phyloP scores from a whole-genome alignment of 208 protist genomes.

The Tritrichomonas musculus region DNA sequence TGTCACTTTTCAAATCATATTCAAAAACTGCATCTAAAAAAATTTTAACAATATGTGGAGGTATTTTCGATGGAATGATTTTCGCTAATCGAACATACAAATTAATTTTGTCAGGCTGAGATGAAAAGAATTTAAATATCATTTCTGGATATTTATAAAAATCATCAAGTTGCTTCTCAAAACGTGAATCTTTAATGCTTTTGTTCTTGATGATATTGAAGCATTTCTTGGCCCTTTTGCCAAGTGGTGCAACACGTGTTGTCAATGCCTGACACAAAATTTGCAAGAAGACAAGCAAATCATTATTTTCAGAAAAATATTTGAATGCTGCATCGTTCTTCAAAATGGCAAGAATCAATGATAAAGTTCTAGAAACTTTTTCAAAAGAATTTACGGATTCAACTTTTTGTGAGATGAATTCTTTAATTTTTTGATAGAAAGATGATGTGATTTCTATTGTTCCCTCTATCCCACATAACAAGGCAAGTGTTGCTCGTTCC shows the following conservation, averaged over 20 bases:
- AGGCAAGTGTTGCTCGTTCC: neutral
- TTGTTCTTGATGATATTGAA: neutral
- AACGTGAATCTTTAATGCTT: neutral
- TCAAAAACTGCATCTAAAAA: neutral
- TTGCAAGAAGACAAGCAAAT: neutral
- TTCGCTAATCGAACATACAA: neutral
- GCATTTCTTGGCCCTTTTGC: neutral
- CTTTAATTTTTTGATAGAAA: neutral
- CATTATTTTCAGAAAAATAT: neutral
- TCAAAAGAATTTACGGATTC: neutral
- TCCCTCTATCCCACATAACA: neutral
- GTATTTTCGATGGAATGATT: neutral
- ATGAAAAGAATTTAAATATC: neutral
- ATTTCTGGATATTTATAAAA: neutral
- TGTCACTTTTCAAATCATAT: neutral
- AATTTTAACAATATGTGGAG: neutral
- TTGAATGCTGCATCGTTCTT: neutral
- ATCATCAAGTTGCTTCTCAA: neutral
- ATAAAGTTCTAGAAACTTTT: neutral
- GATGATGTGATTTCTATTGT: neutral
- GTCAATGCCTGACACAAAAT: neutral
- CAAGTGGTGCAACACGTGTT: neutral
- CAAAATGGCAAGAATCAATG: neutral
- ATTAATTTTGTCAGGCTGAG: constrained; percentile 1
- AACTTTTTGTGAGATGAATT: neutral